Evolutionary conservation across 2,329 filamentous ascomycete species (phyloP).

Genomic region (Colletotrichum tofieldiae): DNA sequence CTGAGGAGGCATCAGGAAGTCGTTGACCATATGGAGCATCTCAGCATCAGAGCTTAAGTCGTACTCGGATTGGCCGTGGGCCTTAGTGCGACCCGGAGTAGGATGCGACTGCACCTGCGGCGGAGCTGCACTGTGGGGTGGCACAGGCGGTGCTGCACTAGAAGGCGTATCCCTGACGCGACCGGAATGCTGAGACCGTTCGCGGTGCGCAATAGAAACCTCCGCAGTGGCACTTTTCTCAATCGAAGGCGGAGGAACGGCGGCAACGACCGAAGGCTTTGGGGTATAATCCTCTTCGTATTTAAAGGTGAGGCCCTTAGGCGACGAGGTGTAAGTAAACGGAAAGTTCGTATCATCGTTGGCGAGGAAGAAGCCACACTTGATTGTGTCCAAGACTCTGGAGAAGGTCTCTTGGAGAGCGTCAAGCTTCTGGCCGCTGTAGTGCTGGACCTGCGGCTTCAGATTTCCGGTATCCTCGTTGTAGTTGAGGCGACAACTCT

Average conservation of each 20-base stretch:
- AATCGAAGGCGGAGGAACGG: conserved; percentile 1
- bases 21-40: conserved; percentile 66
- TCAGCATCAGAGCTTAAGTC: conserved; percentile 50
- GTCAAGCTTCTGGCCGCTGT: conserved; percentile 22
- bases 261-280: neutral
- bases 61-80: conserved; percentile 37
- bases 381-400: conserved; percentile 64
- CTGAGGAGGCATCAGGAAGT: conserved; percentile 64
- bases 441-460: conserved; percentile 60
- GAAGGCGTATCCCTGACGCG: neutral
- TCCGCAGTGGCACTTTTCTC: neutral
- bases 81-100: conserved; percentile 26
- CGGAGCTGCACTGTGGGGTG: neutral
- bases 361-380: conserved; percentile 64
- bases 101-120: conserved; percentile 20
- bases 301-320: conserved; percentile 33
- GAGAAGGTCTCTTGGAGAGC: conserved; percentile 50
- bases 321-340: conserved; percentile 30
- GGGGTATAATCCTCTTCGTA: conserved; percentile 34
- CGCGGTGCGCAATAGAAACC: neutral
- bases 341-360: conserved; percentile 51
- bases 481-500: conserved; percentile 58
- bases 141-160: neutral
- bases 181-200: neutral
- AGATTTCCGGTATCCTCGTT: conserved; percentile 50